Conservation (phyloP, 2,329 filamentous ascomycete species). For the Aspergillus pseudonomiae region DNA sequence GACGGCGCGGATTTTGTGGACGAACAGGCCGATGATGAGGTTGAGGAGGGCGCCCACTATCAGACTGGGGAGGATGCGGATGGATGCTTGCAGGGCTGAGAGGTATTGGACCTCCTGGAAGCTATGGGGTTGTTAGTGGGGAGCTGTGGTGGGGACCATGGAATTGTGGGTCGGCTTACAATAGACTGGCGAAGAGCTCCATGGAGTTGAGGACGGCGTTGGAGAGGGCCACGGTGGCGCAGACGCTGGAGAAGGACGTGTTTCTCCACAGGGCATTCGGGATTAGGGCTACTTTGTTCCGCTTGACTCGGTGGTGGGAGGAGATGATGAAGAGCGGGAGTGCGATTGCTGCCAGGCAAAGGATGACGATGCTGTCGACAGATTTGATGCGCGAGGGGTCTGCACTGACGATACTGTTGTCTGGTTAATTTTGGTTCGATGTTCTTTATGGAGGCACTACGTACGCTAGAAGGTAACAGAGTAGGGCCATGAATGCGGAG, state of each 20-base stretch:
- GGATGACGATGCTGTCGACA: constrained; percentile 48
- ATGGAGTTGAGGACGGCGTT: constrained; percentile 52
- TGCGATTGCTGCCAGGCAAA: constrained; percentile 48
- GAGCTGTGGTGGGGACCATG: not conserved
- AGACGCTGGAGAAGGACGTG: constrained; percentile 58
- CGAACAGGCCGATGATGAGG: constrained; percentile 50
- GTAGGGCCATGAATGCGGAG: constrained; percentile 51
- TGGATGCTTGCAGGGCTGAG: constrained; percentile 50
- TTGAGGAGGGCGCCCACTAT: constrained; percentile 50
- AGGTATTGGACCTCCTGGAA: constrained; percentile 56
- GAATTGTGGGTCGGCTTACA: constrained; percentile 41
- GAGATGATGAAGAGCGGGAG: constrained; percentile 58
- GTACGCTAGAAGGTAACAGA: constrained; percentile 56
- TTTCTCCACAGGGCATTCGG: constrained; percentile 67
- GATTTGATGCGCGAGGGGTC: constrained; percentile 44
- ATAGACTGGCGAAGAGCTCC: constrained; percentile 54
- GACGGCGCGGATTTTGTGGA: constrained; percentile 46
- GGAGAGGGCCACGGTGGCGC: constrained; percentile 53
- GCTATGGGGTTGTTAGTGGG: constrained; percentile 32
- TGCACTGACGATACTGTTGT: constrained; percentile 26
- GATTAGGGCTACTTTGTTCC: constrained; percentile 57
- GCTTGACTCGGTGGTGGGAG: constrained; percentile 54
- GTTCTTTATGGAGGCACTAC: constrained; percentile 20
- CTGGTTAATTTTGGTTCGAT: not conserved
- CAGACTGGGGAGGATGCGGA: constrained; percentile 52